These are phyloP conservation scores for Jackrogersella multiformis DNA, from an alignment of 495 filamentous ascomycete species.

Conservation along the genomic window DNA sequence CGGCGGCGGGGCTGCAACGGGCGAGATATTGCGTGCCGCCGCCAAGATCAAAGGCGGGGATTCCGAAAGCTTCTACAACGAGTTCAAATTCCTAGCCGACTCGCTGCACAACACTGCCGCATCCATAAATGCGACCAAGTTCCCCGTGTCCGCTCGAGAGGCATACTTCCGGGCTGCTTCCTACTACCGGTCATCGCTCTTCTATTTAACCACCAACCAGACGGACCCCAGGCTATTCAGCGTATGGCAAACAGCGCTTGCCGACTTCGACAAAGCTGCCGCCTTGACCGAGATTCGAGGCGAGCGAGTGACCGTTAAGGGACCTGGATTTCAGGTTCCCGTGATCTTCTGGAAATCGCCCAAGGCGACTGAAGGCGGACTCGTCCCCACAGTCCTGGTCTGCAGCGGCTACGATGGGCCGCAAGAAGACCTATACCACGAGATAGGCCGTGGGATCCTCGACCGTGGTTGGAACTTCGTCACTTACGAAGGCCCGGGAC, in stretches of 20 bases:
- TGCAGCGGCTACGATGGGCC: conserved; percentile 54
- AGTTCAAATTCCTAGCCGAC: conserved; percentile 28
- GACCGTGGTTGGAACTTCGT: conserved; percentile 57
- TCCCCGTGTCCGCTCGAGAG: conserved; percentile 48
- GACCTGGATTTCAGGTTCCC: conserved; percentile 45
- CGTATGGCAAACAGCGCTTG: conserved; percentile 74
- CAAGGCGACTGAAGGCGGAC: conserved; percentile 11
- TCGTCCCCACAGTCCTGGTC: conserved; percentile 51
- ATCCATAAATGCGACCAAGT: conserved; percentile 28
- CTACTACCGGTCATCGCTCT: conserved; percentile 57
- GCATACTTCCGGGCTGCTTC: conserved; percentile 50
- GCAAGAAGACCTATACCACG: conserved; percentile 58
- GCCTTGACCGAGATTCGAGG: conserved; percentile 46
- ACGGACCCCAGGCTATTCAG: conserved; percentile 58
- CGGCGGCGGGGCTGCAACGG: conserved; percentile 45
- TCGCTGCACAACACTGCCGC: conserved; percentile 32
- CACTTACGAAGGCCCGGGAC: conserved; percentile 62
- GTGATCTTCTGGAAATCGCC: conserved; percentile 44
- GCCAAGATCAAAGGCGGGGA: conserved; percentile 47
- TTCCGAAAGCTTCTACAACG: conserved; percentile 46
- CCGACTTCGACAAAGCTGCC: conserved; percentile 68
- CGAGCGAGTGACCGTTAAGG: conserved; percentile 46
- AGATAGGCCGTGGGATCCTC: conserved; percentile 44
- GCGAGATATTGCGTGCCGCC: conserved; percentile 50
- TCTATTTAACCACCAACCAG: conserved; percentile 53